A percentile compares a stretch with the other conserved stretches of the same genome.
phyloP scores from a whole-genome alignment of 78 protist species.

The Speleostelium caveatum region DNA sequence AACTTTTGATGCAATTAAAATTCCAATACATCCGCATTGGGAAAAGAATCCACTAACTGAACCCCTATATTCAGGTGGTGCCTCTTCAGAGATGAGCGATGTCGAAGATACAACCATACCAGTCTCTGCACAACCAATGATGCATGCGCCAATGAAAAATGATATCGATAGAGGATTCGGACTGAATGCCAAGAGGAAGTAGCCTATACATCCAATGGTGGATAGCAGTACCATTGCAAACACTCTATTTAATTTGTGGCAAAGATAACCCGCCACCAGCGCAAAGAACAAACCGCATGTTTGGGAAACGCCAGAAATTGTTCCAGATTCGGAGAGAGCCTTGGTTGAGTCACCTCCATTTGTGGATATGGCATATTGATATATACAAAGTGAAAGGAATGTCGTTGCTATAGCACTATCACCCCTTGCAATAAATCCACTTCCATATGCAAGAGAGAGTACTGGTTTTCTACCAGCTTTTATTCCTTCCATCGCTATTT shows the following conservation, averaged over 20 bases:
- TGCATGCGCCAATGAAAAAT: conserved; percentile 51
- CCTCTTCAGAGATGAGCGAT: conserved; percentile 48
- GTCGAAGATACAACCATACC: conserved; percentile 74
- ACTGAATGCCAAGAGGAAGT: conserved; percentile 52
- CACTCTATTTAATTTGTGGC: conserved; percentile 24
- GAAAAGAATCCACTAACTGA: conserved; percentile 53
- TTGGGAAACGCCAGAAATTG: conserved; percentile 65
- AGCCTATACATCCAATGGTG: conserved; percentile 30
- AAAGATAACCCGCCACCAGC: conserved; percentile 32
- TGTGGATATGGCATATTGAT: conserved; percentile 20
- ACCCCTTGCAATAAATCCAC: conserved; percentile 57
- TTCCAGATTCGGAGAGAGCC: conserved; percentile 58
- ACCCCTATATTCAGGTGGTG: conserved; percentile 54
- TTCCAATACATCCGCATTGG: conserved; percentile 56
- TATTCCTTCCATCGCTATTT: conserved; percentile 37
- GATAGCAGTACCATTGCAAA: conserved; percentile 45
- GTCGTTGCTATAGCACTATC: conserved; percentile 64
- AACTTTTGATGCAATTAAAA: conserved; percentile 42
- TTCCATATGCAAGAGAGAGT: conserved; percentile 35
- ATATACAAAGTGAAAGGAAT: conserved; percentile 69
- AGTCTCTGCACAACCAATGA: conserved; percentile 76
- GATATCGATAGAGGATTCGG: background rate
- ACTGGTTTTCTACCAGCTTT: conserved; percentile 57
- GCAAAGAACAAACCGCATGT: conserved; percentile 64
- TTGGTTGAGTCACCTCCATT: conserved; percentile 55